Evolutionary conservation across 2,329 filamentous ascomycete species (phyloP), one percentile per base, ranked within the genome.

Genomic region (Botrytis byssoidea): DNA sequence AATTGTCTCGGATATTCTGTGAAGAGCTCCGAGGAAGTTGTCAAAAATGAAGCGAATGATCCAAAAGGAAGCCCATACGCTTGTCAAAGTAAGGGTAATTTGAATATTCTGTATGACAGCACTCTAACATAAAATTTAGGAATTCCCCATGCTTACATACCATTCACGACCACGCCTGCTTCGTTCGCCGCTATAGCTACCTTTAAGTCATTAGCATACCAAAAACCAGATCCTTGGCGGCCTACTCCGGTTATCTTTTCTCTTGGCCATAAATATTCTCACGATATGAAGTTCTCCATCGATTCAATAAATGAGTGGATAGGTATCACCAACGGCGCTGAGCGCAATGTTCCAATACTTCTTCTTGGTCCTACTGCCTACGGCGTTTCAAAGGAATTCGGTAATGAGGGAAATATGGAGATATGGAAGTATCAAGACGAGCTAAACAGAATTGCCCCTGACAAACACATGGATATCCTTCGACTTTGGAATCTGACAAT

Each of bases 401-500:
- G 42, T 10, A 74, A 73, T 4, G 68, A 61, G 4, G 72, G 60
- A 29, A 76, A 76, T 48, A 55, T 70, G 29, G 73, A 61, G 18
- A 60, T 82, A 22, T 84, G 83, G 83, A 80, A 83, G 61, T 85
- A 83, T 74, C 66, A 81, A 10, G 74, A 81, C 12, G 79, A 82
- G 67, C 80, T 83, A 51, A 76, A 29, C 70, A 48, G 73, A 76
- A 60, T 81, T 37, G 83, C 83, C 1, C 79, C 75, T 32, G 76
- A 78, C 10, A 81, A 80, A 73, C 81, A 81, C 32, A 79, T 85
- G 73, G 84, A 85, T 68, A 77, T 82, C 29, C 75, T 86, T 70
- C 81, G 81, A 16, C 81, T 85, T 81, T 85, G 82, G 76, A 85
- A 85, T 77, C 77, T 83, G 69, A 85, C 83, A 0, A 74, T 84